Conservation (phyloP, 352 stramenopile genomes). For the Phytophthora fragariae region DNA sequence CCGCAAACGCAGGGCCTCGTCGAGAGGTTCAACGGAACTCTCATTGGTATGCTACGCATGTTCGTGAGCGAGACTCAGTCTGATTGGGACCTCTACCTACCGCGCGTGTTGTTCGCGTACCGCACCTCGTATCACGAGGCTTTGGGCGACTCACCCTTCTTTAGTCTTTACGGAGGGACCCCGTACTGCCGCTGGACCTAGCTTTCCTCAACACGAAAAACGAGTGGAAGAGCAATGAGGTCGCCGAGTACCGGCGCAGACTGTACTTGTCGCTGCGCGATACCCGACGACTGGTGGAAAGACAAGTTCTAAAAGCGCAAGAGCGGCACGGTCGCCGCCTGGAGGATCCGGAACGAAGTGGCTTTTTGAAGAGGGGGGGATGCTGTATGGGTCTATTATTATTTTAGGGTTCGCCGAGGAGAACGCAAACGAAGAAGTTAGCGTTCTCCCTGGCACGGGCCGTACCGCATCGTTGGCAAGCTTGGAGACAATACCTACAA, state of each 20-base stretch:
- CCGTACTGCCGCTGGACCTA: constrained; percentile 5
- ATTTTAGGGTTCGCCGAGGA: neutral
- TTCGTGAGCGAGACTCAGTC: neutral
- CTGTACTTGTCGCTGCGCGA: neutral
- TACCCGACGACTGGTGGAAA: neutral
- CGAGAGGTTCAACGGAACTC: constrained; percentile 6
- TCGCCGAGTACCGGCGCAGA: neutral
- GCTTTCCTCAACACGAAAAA: constrained; percentile 15
- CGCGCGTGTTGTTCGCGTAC: constrained; percentile 13
- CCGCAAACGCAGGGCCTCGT: constrained; percentile 6
- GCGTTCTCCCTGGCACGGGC: constrained; percentile 20
- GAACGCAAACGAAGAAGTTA: constrained; percentile 9
- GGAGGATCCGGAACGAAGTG: neutral
- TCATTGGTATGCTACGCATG: neutral
- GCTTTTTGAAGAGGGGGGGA: neutral
- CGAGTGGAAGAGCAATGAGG: constrained; percentile 16
- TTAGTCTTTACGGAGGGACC: constrained; percentile 6
- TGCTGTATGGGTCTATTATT: constrained; percentile 12
- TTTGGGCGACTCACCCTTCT: constrained; percentile 15
- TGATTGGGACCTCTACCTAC: neutral
- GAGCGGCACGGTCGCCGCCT: neutral
- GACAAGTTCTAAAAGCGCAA: constrained; percentile 2
- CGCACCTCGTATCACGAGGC: constrained; percentile 12
- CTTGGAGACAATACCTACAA: no score
- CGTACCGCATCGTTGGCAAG: neutral